A percentile compares a stretch with the other conserved stretches of the same genome.
Evolutionary conservation across 768 basidiomycete genomes (phyloP).

Genomic region (Amanita jacksonii): DNA sequence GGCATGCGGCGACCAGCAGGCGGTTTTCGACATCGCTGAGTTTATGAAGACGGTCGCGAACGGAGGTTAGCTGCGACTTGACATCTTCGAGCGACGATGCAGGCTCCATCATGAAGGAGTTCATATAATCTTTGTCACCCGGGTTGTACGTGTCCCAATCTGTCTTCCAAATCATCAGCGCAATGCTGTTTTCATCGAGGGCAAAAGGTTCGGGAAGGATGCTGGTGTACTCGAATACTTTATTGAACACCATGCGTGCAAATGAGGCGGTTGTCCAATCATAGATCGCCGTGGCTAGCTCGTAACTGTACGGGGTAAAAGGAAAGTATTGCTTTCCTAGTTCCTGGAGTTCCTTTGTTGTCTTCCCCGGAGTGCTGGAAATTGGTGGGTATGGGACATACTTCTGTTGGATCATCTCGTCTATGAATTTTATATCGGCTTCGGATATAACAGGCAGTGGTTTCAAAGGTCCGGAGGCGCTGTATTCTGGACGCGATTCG

Average conservation of each 20-base stretch:
- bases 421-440: neutral
- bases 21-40: conserved; percentile 10
- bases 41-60: conserved; percentile 1
- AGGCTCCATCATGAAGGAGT: conserved; percentile 10
- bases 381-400: neutral
- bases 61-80: conserved; percentile 4
- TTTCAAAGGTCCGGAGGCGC: neutral
- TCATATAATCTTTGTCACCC: conserved; percentile 8
- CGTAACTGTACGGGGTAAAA: no score
- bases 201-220: conserved; percentile 5
- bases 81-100: no score
- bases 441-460: neutral
- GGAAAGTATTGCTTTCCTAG: no score
- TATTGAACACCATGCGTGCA: no score
- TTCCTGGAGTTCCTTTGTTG: neutral
- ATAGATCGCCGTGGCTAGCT: no score
- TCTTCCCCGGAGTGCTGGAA: neutral
- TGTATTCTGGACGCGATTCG: no score
- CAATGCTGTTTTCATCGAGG: conserved; percentile 7
- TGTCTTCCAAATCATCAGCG: conserved; percentile 7
- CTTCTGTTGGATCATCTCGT: neutral
- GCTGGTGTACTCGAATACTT: conserved; percentile 10
- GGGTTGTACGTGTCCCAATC: conserved; percentile 7
- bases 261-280: no score
- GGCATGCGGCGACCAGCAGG: conserved; percentile 5